Evolutionary conservation across 176 grass and related monocot species (phyloP).

Genomic region (Pharus latifolius): DNA sequence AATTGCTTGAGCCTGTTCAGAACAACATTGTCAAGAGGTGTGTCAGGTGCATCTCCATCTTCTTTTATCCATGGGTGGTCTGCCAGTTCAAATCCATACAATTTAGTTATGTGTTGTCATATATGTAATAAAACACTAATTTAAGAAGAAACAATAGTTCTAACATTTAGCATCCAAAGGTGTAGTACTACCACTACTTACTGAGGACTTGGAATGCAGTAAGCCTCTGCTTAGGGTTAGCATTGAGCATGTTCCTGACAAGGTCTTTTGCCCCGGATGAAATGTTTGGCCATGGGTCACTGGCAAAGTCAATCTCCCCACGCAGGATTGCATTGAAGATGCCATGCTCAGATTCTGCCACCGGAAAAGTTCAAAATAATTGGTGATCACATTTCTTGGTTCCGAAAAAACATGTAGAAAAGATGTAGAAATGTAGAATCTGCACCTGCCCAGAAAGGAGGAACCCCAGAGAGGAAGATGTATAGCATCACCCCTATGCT

Average conservation of each 20-base stretch:
- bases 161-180: no score
- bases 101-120: not conserved
- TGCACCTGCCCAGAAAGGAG: slow-evolving; percentile 66
- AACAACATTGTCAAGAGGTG: slow-evolving; percentile 66
- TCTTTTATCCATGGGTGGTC: slow-evolving; percentile 95
- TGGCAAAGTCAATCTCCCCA: slow-evolving; percentile 41
- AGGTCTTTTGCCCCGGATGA: slow-evolving; percentile 60
- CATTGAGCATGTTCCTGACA: slow-evolving; percentile 59
- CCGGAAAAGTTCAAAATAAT: no score
- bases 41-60: slow-evolving; percentile 77
- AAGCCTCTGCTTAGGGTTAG: slow-evolving; percentile 59
- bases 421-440: not conserved
- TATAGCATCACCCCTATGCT: slow-evolving; percentile 81
- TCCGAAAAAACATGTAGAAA: not conserved
- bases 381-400: not conserved
- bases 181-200: no score
- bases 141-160: no score
- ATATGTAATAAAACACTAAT: no score
- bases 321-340: slow-evolving; percentile 74
- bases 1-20: slow-evolving; percentile 76
- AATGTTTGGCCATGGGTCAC: slow-evolving; percentile 64
- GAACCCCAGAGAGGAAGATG: slow-evolving; percentile 79
- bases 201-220: slow-evolving; percentile 72
- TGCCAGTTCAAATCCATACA: not conserved
- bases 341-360: slow-evolving; percentile 46